phyloP scores from a whole-genome alignment of 2,329 filamentous ascomycete genomes.

The Apiospora phragmitis region DNA sequence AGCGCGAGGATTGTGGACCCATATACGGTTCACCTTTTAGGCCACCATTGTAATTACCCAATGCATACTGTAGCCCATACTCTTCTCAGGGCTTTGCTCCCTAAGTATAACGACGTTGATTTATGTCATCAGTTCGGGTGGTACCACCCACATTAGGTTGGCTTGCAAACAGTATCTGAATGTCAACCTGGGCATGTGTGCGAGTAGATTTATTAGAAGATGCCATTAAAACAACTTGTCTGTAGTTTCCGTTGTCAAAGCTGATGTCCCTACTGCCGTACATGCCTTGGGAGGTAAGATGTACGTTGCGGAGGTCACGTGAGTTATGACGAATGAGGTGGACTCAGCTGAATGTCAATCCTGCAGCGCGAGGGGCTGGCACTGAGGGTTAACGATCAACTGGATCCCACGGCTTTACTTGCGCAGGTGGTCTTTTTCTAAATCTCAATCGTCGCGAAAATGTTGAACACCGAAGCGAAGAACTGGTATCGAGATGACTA shows the following conservation, averaged over 20 bases:
- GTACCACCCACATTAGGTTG: background rate
- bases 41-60: background rate
- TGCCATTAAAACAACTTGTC: background rate
- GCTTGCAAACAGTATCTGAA: background rate
- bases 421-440: background rate
- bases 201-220: background rate
- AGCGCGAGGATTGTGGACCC: no score
- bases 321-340: background rate
- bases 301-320: background rate
- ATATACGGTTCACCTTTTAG: background rate
- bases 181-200: background rate
- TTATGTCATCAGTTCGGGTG: background rate
- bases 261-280: background rate
- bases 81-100: background rate
- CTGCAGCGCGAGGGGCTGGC: background rate
- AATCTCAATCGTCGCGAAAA: background rate
- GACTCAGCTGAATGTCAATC: background rate
- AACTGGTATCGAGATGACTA: slow-evolving; percentile 57
- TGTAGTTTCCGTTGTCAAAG: background rate
- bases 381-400: background rate
- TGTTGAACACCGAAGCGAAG: slow-evolving; percentile 24
- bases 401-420: no score
- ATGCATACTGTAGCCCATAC: background rate
- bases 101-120: background rate
- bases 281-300: background rate